Base-by-base conservation (phyloP, 2,329 filamentous ascomycete genomes). In the Fusarium sp. region DNA sequence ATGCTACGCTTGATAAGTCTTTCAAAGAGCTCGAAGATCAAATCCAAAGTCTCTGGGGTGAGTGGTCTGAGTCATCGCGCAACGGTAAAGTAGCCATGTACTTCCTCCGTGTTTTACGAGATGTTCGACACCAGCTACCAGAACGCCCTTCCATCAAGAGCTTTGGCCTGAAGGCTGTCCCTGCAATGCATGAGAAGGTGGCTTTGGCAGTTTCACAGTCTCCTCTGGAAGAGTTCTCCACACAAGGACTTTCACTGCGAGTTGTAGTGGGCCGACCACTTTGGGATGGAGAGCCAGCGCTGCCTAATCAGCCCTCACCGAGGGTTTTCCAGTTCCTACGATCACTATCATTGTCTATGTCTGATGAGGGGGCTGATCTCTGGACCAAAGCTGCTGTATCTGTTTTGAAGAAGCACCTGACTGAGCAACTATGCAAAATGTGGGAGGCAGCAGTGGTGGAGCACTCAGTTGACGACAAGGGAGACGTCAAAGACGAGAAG, bases 251-350 rank as follows among this genome's bases (percentile, higher is more conserved):
- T 44, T 80, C 84, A 3, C 80, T 83, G 51, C 87, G 83, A 61
- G 82, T 78, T 33, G 86, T 93, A 2, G 86, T 87, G 5, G 91
- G 91, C 12, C 87, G 91, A 57, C 86, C 89, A 1, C 84, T 98
- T 0, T 98, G 95, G 95, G 94, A 97, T 79, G 93, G 93, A 2
- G 85, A 89, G 41, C 93, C 93, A 0, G 85, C 90, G 31, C 80
- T 97, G 45, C 95, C 95, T 0, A 86, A 90, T 11, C 93, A 96
- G 77, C 94, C 94, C 2, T 95, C 94, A 0, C 91, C 93, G 0
- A 86, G 87, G 26, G 85, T 90, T 1, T 97, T 97, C 78, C 89
- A 87, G 67, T 91, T 97, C 61, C 78, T 98, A 54, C 89, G 90
- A 30, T 86, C 86, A 48, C 78, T 97, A 33, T 88, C 89, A 9